These are phyloP conservation scores for Orychophragmus violaceus DNA, from an alignment of 345 rosid species.

Conservation along the genomic window DNA sequence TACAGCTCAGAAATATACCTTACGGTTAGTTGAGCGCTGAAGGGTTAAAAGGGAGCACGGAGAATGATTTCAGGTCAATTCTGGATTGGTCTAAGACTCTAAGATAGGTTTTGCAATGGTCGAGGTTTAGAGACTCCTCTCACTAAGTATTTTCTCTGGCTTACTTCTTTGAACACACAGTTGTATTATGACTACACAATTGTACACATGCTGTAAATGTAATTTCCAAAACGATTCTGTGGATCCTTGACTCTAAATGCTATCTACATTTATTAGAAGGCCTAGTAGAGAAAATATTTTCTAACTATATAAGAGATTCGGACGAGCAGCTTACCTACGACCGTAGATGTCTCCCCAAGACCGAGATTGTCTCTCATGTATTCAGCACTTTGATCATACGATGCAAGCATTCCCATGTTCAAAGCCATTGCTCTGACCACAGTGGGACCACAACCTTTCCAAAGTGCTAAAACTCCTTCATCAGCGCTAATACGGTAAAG, in stretches of 20 bases:
- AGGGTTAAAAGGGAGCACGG: neutral
- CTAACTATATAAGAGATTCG: neutral
- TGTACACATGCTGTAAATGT: neutral
- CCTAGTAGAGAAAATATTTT: neutral
- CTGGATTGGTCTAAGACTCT: neutral
- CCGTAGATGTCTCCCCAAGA: conserved; percentile 67
- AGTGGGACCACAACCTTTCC: conserved; percentile 99
- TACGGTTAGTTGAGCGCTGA: neutral
- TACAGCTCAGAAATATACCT: neutral
- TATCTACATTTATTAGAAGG: neutral
- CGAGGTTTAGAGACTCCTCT: neutral
- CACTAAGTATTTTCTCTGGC: neutral
- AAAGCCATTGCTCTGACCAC: conserved; percentile 99
- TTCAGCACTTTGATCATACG: conserved; percentile 95
- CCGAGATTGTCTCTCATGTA: conserved; percentile 75
- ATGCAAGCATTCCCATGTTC: conserved; percentile 99
- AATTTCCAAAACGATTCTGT: neutral
- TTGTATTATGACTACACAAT: neutral
- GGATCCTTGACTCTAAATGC: neutral
- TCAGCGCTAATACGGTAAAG: conserved; percentile 73
- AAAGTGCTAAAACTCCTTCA: conserved; percentile 92
- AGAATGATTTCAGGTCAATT: neutral
- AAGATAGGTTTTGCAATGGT: too few species aligned
- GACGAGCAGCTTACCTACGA: conserved; percentile 37
- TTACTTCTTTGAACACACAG: neutral